Evolutionary conservation across 169 alveolate genomes (phyloP).

Genomic region (Cryptosporidium viatorum): DNA sequence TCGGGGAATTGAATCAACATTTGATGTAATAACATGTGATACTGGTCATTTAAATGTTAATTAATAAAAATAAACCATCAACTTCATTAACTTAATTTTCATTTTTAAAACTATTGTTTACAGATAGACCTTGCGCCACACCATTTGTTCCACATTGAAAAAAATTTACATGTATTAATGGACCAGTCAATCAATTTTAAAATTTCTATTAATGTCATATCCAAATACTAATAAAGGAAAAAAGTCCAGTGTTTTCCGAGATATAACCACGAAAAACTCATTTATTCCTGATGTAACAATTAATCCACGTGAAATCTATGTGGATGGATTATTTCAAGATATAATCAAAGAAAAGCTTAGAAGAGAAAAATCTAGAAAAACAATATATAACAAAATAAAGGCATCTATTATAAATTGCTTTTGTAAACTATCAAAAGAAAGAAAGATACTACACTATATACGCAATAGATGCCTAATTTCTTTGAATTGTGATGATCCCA

Average conservation of each 20-base stretch:
- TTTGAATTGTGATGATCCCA: slow-evolving; percentile 37
- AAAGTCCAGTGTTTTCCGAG: not conserved
- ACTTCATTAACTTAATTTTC: not conserved
- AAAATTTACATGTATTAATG: not conserved
- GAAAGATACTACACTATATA: not conserved
- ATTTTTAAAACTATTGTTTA: not conserved
- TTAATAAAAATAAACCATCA: not conserved
- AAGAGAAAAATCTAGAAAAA: slow-evolving; percentile 5
- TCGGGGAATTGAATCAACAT: not conserved
- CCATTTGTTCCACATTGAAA: not conserved
- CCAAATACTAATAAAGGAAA: not conserved
- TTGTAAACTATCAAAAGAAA: slow-evolving; percentile 26
- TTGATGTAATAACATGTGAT: not conserved
- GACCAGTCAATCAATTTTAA: not conserved
- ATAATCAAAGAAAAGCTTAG: not conserved
- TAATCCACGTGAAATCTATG: not conserved
- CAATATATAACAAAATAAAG: slow-evolving; percentile 11
- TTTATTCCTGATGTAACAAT: slow-evolving; percentile 53
- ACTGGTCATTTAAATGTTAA: not conserved
- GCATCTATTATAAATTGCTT: not conserved
- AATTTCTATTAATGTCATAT: not conserved
- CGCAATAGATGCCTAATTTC: slow-evolving; percentile 43
- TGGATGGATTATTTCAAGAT: slow-evolving; percentile 20
- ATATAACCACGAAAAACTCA: slow-evolving; percentile 5
- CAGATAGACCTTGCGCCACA: slow-evolving; percentile 20